phyloP scores from a whole-genome alignment of 306 rosid species.

The Prunus kanzakura region DNA sequence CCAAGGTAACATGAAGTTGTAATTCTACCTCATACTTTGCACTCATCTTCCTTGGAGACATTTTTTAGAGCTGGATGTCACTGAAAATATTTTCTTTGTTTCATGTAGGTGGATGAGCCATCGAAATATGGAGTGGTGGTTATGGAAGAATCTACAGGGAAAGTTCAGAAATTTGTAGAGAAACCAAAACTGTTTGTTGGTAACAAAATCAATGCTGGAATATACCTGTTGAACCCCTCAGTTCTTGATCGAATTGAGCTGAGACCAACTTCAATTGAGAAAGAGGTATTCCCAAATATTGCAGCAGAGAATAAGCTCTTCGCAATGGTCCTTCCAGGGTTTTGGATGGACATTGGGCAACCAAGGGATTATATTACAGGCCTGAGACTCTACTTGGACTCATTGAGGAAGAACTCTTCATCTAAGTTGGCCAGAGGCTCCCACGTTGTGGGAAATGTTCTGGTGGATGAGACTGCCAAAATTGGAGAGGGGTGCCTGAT shows the following conservation, averaged over 20 bases:
- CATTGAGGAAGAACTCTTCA: slow-evolving; percentile 71
- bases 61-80: slow-evolving; percentile 5
- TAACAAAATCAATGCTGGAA: slow-evolving; percentile 98
- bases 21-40: neutral
- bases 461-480: slow-evolving; percentile 81
- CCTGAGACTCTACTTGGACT: slow-evolving; percentile 75
- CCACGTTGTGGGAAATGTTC: slow-evolving; percentile 85
- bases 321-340: slow-evolving; percentile 99
- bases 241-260: slow-evolving; percentile 84
- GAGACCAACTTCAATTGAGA: slow-evolving; percentile 98
- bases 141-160: slow-evolving; percentile 80
- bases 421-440: slow-evolving; percentile 69
- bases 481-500: slow-evolving; percentile 97
- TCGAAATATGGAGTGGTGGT: slow-evolving; percentile 98
- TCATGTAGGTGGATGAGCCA: slow-evolving; percentile 90
- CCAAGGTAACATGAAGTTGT: slow-evolving; percentile 59
- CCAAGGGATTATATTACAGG: slow-evolving; percentile 95
- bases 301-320: slow-evolving; percentile 77
- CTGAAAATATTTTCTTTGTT: slow-evolving; percentile 26
- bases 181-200: slow-evolving; percentile 97
- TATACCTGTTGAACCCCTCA: slow-evolving; percentile 81
- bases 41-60: neutral
- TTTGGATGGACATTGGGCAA: slow-evolving; percentile 99
- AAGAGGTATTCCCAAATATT: slow-evolving; percentile 90
- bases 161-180: slow-evolving; percentile 92